These are phyloP conservation scores for Zoysia pacifica DNA, from an alignment of 176 grass and related monocot genomes.

Conservation along the genomic window DNA sequence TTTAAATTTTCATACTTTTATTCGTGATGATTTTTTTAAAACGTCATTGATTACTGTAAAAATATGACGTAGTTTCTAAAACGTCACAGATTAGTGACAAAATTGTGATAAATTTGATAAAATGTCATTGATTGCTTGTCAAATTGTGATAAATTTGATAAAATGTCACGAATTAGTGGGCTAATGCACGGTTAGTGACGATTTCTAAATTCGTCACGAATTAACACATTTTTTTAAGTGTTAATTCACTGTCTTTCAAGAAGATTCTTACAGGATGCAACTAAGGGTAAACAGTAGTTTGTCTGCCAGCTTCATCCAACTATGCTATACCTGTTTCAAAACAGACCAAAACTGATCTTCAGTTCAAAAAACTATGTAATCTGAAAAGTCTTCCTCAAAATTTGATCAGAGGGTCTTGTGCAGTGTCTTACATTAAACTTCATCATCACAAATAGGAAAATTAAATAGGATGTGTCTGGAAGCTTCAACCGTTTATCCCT, in stretches of 20 bases:
- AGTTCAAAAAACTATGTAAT: background rate
- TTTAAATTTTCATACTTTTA: too few relatives aligned
- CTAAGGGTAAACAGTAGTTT: background rate
- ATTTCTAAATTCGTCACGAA: too few relatives aligned
- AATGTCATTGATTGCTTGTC: too few relatives aligned
- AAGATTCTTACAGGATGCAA: constrained; percentile 15
- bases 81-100: too few relatives aligned
- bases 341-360: background rate
- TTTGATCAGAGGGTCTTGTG: constrained; percentile 5
- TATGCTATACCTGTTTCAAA: background rate
- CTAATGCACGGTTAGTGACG: too few relatives aligned
- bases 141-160: too few relatives aligned
- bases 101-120: too few relatives aligned
- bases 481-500: background rate
- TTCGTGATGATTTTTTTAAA: too few relatives aligned
- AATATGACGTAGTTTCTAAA: too few relatives aligned
- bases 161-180: too few relatives aligned
- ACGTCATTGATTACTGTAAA: too few relatives aligned
- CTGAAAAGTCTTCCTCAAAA: background rate
- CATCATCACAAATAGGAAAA: background rate
- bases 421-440: background rate
- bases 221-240: too few relatives aligned
- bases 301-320: background rate
- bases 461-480: background rate
- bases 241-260: constrained; percentile 21